Conservation (phyloP, 1,139 yeast species). For the Magnusiomyces ingens region DNA sequence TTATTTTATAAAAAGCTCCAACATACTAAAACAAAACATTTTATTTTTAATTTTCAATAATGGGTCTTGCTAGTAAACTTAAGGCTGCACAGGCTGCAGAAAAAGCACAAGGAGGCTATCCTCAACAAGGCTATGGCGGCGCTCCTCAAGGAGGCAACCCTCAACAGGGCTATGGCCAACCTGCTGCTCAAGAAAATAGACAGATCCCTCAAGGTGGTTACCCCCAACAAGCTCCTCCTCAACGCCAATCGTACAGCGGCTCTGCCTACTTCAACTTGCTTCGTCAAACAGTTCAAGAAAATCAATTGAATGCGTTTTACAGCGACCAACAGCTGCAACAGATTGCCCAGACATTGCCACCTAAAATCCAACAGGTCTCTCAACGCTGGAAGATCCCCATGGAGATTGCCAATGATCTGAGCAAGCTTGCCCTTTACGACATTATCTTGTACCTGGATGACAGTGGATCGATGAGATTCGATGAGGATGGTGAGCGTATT, state of each 20-base stretch:
- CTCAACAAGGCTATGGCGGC: constrained; percentile 8
- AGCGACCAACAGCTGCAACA: constrained; percentile 20
- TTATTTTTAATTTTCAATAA: no score
- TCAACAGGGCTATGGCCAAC: constrained; percentile 1
- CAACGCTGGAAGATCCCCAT: constrained; percentile 27
- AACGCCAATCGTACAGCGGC: constrained; percentile 16
- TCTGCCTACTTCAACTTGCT: constrained; percentile 28
- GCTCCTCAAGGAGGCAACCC: constrained; percentile 4
- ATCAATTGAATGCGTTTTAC: constrained; percentile 2
- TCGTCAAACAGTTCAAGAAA: constrained; percentile 9
- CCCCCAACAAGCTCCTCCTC: constrained; percentile 2
- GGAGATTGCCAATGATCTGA: constrained; percentile 28
- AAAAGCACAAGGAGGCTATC: constrained; percentile 7
- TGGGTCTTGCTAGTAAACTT: constrained; percentile 17
- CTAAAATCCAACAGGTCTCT: constrained; percentile 22
- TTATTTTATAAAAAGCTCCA: no score
- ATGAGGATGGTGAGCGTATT: constrained; percentile 32
- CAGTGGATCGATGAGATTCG: constrained; percentile 33
- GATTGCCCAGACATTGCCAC: constrained; percentile 23
- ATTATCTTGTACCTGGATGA: constrained; percentile 30
- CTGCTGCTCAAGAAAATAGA: constrained; percentile 1
- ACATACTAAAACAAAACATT: no score
- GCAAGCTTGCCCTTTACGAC: constrained; percentile 29
- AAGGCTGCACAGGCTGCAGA: constrained; percentile 14
- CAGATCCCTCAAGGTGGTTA: background rate